Conservation (phyloP, 2,329 filamentous ascomycete genomes). For the Aspergillus udagawae region DNA sequence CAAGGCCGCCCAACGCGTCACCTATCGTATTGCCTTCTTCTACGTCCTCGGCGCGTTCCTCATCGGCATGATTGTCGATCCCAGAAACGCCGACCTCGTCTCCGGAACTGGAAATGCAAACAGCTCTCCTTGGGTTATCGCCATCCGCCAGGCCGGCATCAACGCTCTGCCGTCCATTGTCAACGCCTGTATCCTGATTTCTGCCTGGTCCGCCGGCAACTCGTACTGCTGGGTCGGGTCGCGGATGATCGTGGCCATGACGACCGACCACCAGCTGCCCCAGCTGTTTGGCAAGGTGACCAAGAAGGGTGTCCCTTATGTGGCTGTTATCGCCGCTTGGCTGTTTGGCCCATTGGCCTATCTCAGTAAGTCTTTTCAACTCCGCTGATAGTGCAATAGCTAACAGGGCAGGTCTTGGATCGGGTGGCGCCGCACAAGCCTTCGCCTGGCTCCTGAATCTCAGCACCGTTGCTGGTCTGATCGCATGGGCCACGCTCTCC, state of each 20-base stretch:
- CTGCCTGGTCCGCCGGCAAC: slow-evolving; percentile 40
- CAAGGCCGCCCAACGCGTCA: slow-evolving; percentile 39
- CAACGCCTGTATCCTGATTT: slow-evolving; percentile 34
- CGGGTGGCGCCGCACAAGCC: slow-evolving; percentile 32
- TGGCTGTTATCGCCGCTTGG: slow-evolving; percentile 53
- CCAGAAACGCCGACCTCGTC: slow-evolving; percentile 16
- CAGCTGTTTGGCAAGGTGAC: slow-evolving; percentile 53
- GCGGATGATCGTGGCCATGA: slow-evolving; percentile 57
- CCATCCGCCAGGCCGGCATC: slow-evolving; percentile 32
- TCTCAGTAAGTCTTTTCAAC: slow-evolving; percentile 24
- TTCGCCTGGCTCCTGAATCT: slow-evolving; percentile 44
- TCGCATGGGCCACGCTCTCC: slow-evolving; percentile 45
- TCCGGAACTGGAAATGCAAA: slow-evolving; percentile 27
- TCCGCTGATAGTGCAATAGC: not conserved
- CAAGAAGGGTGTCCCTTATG: slow-evolving; percentile 54
- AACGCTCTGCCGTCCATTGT: slow-evolving; percentile 30
- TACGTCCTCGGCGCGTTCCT: slow-evolving; percentile 31
- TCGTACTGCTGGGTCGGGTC: slow-evolving; percentile 51
- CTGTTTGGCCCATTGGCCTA: slow-evolving; percentile 42
- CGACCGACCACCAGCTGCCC: slow-evolving; percentile 57
- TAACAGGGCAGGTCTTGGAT: slow-evolving; percentile 25
- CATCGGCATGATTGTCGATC: slow-evolving; percentile 28
- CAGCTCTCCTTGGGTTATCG: slow-evolving; percentile 35
- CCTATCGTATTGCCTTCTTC: slow-evolving; percentile 37
- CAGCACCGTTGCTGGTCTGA: slow-evolving; percentile 44